phyloP scores from a whole-genome alignment of 805 yeast genomes.

The Starmerella asiatica region DNA sequence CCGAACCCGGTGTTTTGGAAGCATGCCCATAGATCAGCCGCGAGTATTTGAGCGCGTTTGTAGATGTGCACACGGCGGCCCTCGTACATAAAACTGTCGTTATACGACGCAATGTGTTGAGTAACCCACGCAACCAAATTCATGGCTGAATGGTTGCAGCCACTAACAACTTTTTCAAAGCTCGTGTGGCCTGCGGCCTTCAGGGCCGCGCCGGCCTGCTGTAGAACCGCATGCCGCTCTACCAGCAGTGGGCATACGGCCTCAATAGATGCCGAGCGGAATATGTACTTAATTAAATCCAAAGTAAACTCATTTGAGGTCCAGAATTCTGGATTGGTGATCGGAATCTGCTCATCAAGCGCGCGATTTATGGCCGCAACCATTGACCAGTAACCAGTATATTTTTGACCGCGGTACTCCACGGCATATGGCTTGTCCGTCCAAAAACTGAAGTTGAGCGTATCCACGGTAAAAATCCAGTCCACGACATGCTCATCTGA shows the following conservation, averaged over 20 bases:
- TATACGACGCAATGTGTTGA: slow-evolving; percentile 25
- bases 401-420: slow-evolving; percentile 24
- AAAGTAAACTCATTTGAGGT: slow-evolving; percentile 19
- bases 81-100: slow-evolving; percentile 25
- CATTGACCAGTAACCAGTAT: slow-evolving; percentile 36
- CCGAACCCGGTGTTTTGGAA: slow-evolving; percentile 29
- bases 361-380: slow-evolving; percentile 34
- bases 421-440: slow-evolving; percentile 30
- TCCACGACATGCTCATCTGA: slow-evolving; percentile 19
- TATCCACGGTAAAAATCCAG: slow-evolving; percentile 33
- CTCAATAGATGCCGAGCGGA: slow-evolving; percentile 26
- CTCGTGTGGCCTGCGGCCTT: slow-evolving; percentile 7
- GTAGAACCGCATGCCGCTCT: slow-evolving; percentile 26
- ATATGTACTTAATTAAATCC: slow-evolving; percentile 22
- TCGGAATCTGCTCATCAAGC: slow-evolving; percentile 28
- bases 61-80: slow-evolving; percentile 25
- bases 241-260: slow-evolving; percentile 27
- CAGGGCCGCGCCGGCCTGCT: slow-evolving; percentile 29
- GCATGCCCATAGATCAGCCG: slow-evolving; percentile 35
- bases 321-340: slow-evolving; percentile 31
- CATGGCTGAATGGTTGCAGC: slow-evolving; percentile 26
- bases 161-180: slow-evolving; percentile 21
- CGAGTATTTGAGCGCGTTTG: slow-evolving; percentile 34
- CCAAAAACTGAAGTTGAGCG: slow-evolving; percentile 35
- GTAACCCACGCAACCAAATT: slow-evolving; percentile 25